phyloP scores from a whole-genome alignment of 768 basidiomycete species.

The Boletus vinaceobasis region DNA sequence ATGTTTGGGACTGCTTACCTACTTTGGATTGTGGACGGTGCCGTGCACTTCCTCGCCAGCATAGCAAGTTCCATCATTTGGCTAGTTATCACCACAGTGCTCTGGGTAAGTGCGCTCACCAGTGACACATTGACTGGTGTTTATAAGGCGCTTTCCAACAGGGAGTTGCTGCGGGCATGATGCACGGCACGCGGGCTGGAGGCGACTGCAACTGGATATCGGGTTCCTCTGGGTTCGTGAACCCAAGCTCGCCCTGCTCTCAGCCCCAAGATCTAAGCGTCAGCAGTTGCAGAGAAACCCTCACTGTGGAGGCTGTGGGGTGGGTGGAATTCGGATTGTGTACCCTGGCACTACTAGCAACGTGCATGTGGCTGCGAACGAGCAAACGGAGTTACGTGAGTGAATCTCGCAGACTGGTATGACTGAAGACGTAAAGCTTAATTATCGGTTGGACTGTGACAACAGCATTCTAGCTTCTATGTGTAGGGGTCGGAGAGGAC shows the following conservation, averaged over 20 bases:
- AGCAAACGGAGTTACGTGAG: constrained; percentile 38
- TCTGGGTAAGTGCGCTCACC: constrained; percentile 55
- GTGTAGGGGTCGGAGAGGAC: constrained; percentile 17
- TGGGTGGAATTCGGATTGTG: constrained; percentile 75
- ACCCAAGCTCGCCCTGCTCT: constrained; percentile 22
- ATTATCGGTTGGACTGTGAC: constrained; percentile 13
- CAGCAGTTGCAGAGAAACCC: constrained; percentile 62
- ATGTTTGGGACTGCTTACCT: constrained; percentile 68
- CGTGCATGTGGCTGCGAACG: constrained; percentile 49
- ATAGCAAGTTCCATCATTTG: constrained; percentile 75
- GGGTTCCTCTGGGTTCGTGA: constrained; percentile 29
- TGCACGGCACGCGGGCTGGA: constrained; percentile 61
- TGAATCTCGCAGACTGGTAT: constrained; percentile 43
- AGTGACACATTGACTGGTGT: neutral
- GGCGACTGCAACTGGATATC: constrained; percentile 54
- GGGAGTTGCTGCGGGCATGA: constrained; percentile 66
- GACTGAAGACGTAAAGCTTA: constrained; percentile 22
- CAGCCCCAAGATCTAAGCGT: constrained; percentile 20
- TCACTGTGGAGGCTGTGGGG: constrained; percentile 71
- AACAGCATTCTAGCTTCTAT: constrained; percentile 35
- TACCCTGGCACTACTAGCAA: constrained; percentile 49
- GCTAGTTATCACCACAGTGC: constrained; percentile 57
- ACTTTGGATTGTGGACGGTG: constrained; percentile 66
- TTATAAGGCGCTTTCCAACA: constrained; percentile 27
- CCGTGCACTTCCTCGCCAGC: constrained; percentile 66